Base-by-base conservation (phyloP, 768 basidiomycete species). In the Tephrocybe sp. region DNA sequence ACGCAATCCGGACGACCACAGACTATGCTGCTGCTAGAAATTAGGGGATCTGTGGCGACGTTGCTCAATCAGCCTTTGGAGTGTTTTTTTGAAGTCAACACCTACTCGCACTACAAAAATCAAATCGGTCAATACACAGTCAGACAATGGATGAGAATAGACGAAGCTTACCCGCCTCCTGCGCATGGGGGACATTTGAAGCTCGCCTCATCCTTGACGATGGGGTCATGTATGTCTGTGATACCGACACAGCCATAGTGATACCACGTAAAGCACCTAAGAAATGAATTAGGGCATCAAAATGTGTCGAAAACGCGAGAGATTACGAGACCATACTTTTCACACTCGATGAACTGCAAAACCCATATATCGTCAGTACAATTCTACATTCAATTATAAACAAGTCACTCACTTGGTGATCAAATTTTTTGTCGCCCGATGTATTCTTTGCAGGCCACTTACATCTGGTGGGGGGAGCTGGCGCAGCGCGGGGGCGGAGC, bases 231-330 rank as follows among this genome's bases (percentile, higher is more conserved):
- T 2, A 62, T 38, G 11, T 42, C 48, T n/a, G 15, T 41, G 33
- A 81, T 63, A 14, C 73, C 79, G 23, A 74, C 72, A 50, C 80
- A 82, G 5, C 76, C 80, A 48, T 73, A 77, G 48, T 82, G 80
- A 49, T 76, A 81, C 80, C 80, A 79, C 48, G 55, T 41, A 1
- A 67, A 62, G 47, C 76, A 79, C 4, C 76, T 78, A 25, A 21
- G 3, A 24, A 41, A 12, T 4, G 6, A 20, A 32, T 25, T 33
- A 36, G 15, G 9, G 43, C 45, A 47, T 26, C n/a, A n/a, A n/a
- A n/a, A n/a, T n/a, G n/a, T n/a, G n/a, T n/a, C n/a, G n/a, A n/a
- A n/a, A n/a, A n/a, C n/a, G n/a, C n/a, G n/a, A n/a, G n/a, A n/a
- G n/a, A n/a, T n/a, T n/a, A n/a, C n/a, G n/a, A n/a, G n/a, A n/a